Evolutionary conservation across 768 basidiomycete species (phyloP).

Genomic region (Tricholoma matsutake): DNA sequence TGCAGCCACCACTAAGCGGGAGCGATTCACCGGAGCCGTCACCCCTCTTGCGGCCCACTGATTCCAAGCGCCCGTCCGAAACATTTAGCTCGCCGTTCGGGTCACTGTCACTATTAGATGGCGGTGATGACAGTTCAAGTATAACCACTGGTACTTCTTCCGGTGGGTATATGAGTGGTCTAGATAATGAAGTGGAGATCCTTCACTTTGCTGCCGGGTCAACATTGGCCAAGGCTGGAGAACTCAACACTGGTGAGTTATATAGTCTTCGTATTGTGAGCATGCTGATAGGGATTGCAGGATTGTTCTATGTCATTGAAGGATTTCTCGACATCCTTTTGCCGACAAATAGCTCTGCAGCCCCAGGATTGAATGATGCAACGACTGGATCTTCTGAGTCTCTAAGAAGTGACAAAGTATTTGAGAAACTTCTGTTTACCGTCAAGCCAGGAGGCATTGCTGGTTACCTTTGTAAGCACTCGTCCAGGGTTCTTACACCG

Average conservation of each 20-base stretch:
- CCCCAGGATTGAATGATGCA: slow-evolving; percentile 16
- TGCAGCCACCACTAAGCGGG: slow-evolving; percentile 79
- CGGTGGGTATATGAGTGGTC: slow-evolving; percentile 67
- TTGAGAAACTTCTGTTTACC: slow-evolving; percentile 80
- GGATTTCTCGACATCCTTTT: slow-evolving; percentile 92
- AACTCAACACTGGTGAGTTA: slow-evolving; percentile 72
- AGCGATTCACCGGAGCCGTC: slow-evolving; percentile 65
- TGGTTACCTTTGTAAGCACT: slow-evolving; percentile 74
- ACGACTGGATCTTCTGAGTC: slow-evolving; percentile 7
- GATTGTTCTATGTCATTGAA: slow-evolving; percentile 92
- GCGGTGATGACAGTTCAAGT: slow-evolving; percentile 68
- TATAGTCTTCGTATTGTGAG: slow-evolving; percentile 5
- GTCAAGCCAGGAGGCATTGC: slow-evolving; percentile 98
- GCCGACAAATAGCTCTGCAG: slow-evolving; percentile 42
- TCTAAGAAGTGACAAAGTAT: slow-evolving; percentile 25
- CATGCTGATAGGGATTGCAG: slow-evolving; percentile 30
- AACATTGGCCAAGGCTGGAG: slow-evolving; percentile 83
- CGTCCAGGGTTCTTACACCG: neutral
- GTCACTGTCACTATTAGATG: slow-evolving; percentile 68
- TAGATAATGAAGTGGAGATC: slow-evolving; percentile 97
- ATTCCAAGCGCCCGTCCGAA: slow-evolving; percentile 37
- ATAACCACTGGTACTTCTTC: slow-evolving; percentile 50
- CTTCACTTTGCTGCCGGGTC: slow-evolving; percentile 88
- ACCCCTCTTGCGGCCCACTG: slow-evolving; percentile 52
- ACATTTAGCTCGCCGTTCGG: slow-evolving; percentile 66